Base-by-base conservation (phyloP, 768 basidiomycete genomes). In the Boletus reticulatus region DNA sequence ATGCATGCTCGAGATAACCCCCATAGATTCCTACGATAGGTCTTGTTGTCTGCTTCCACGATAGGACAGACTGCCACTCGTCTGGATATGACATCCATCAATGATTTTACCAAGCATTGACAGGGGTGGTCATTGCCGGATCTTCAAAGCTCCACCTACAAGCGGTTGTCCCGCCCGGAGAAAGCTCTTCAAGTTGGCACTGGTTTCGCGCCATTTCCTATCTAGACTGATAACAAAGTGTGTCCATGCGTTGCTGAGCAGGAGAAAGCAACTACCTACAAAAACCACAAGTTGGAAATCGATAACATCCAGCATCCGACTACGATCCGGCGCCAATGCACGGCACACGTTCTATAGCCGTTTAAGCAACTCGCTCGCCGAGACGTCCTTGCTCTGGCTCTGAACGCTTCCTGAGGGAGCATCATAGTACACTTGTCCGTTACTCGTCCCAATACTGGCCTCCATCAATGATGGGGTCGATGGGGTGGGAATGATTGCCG, bases 321-420 rank as follows among this genome's bases (percentile, higher is more conserved):
- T 14, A 4, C 13, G 34, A 36, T 36, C 34, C 34, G 44, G 45
- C 43, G 17, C 14, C 12, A 43, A 37, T 34, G 6, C 47, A 45
- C 11, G 29, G 6, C 36, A 37, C 8, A 11, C n/a, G 16, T 24
- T 54, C 47, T 59, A 73, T 24, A 64, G 49, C 22, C 69, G 65
- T 55, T 53, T 64, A 17, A 72, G 71, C 57, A 78, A 52, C 16
- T 80, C 79, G 34, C 74, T 75, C 29, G 79, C 78, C 42, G 75
- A 71, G 20, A 67, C 48, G 24, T 72, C 67, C 45, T 50, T 59
- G 45, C 39, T 51, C 16, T 20, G 55, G 31, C 37, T 24, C 1
- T 39, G 42, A 29, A 19, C 24, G 4, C 54, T 61, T 27, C 61
- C 62, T 11, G 63, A 62, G 44, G 43, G 36, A 50, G 55, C 55